These are phyloP conservation scores for Peniophora sp. DNA, from an alignment of 1,284 basidiomycete species.

Conservation along the genomic window DNA sequence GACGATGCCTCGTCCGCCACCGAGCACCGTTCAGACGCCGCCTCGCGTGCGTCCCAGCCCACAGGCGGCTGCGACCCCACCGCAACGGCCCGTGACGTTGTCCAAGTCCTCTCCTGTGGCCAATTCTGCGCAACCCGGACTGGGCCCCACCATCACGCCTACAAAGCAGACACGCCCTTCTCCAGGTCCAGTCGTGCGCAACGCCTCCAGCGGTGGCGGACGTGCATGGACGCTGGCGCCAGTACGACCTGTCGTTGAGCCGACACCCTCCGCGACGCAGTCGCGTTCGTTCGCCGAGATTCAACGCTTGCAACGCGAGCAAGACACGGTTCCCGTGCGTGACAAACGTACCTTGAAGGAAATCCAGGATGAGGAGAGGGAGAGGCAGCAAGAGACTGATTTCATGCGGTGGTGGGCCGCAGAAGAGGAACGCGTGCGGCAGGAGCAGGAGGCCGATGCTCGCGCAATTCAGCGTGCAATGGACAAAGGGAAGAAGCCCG, in stretches of 20 bases:
- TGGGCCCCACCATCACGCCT: slow-evolving; percentile 58
- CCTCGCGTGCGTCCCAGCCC: neutral
- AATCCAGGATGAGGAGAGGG: slow-evolving; percentile 80
- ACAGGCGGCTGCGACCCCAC: neutral
- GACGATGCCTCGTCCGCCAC: neutral
- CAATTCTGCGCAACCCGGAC: slow-evolving; percentile 19
- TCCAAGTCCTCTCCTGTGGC: slow-evolving; percentile 5
- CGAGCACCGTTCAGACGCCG: neutral
- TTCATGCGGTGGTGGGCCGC: slow-evolving; percentile 83
- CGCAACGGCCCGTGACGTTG: slow-evolving; percentile 7
- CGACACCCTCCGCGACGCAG: slow-evolving; percentile 22
- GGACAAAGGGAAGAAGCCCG: no score
- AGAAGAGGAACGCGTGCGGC: slow-evolving; percentile 63
- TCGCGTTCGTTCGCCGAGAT: slow-evolving; percentile 75
- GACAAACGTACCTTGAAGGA: slow-evolving; percentile 64
- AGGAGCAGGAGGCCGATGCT: slow-evolving; percentile 26
- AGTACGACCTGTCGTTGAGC: slow-evolving; percentile 32
- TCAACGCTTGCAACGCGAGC: slow-evolving; percentile 68
- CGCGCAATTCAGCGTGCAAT: no score
- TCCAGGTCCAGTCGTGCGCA: slow-evolving; percentile 38
- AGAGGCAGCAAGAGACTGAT: slow-evolving; percentile 58
- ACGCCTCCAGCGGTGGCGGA: slow-evolving; percentile 26
- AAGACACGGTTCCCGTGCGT: slow-evolving; percentile 30
- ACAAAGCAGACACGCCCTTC: slow-evolving; percentile 28
- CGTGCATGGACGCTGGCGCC: slow-evolving; percentile 51